Evolutionary conservation across 768 basidiomycete species (phyloP).

Genomic region (Macrolepiota fuliginosa): DNA sequence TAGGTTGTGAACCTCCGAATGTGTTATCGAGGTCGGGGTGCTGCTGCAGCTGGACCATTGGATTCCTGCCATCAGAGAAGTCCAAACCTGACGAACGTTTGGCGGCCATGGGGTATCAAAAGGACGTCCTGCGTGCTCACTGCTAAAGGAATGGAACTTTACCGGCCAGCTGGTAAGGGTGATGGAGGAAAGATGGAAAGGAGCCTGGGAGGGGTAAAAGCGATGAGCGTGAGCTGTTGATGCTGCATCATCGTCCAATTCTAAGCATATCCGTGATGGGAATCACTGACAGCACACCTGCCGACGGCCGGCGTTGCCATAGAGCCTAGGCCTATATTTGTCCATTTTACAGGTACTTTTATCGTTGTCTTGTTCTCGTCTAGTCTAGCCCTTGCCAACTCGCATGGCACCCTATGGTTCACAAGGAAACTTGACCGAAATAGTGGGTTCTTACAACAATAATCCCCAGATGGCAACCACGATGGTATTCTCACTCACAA

Average conservation of each 20-base stretch:
- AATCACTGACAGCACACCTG: background rate
- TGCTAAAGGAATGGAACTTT: conserved; percentile 32
- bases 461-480: background rate
- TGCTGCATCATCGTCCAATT: background rate
- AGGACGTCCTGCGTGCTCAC: conserved; percentile 39
- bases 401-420: background rate
- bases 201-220: conserved; percentile 7
- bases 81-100: conserved; percentile 65
- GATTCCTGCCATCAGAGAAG: conserved; percentile 54
- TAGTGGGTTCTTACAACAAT: background rate
- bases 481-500: background rate
- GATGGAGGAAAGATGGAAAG: conserved; percentile 24
- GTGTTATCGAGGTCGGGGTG: conserved; percentile 44
- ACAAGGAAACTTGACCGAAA: conserved; percentile 2
- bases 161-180: conserved; percentile 46
- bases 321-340: background rate
- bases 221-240: background rate
- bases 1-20: conserved; percentile 28
- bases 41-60: conserved; percentile 41
- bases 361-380: background rate
- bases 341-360: background rate
- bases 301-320: conserved; percentile 7
- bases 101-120: conserved; percentile 23
- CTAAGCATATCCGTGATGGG: conserved; percentile 7
- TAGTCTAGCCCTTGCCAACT: background rate